Conservation (phyloP, 352 stramenopile genomes). For the Phytopythium aichiense region DNA sequence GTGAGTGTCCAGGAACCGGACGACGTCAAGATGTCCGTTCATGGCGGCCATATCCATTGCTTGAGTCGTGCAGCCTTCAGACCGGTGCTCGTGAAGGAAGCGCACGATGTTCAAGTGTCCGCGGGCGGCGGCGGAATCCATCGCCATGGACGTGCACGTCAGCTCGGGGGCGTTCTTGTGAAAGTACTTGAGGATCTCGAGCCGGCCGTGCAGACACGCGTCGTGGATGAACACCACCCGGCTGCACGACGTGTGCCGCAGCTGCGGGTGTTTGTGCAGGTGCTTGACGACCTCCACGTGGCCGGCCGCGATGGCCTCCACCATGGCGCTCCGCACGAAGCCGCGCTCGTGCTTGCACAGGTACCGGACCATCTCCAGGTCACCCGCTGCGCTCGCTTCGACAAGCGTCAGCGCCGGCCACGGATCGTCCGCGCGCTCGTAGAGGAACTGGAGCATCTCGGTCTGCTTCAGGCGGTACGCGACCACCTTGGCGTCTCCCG, state of each 20-base stretch:
- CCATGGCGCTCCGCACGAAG: conserved; percentile 56
- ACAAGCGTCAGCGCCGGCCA: conserved; percentile 42
- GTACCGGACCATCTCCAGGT: conserved; percentile 53
- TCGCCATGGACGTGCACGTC: conserved; percentile 19
- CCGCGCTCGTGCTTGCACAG: conserved; percentile 34
- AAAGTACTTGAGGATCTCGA: conserved; percentile 32
- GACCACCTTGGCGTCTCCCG: conserved; percentile 38
- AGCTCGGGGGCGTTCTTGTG: conserved; percentile 20
- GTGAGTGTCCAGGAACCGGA: conserved; percentile 23
- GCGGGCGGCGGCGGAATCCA: conserved; percentile 25
- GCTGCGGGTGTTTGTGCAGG: conserved; percentile 33
- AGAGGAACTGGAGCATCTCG: conserved; percentile 51
- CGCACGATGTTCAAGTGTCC: conserved; percentile 22
- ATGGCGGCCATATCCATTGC: conserved; percentile 25
- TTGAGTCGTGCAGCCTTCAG: conserved; percentile 23
- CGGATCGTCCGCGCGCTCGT: conserved; percentile 38
- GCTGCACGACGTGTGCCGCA: conserved; percentile 40
- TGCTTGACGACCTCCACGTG: conserved; percentile 47
- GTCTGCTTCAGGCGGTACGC: conserved; percentile 34
- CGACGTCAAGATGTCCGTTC: conserved; percentile 25
- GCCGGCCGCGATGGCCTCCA: conserved; percentile 33
- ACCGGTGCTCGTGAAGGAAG: conserved; percentile 22
- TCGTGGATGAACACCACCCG: conserved; percentile 38
- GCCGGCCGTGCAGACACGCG: conserved; percentile 23
- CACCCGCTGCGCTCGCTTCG: conserved; percentile 25